Evolutionary conservation across 768 basidiomycete species (phyloP).

Genomic region (Serpula lacrymans): DNA sequence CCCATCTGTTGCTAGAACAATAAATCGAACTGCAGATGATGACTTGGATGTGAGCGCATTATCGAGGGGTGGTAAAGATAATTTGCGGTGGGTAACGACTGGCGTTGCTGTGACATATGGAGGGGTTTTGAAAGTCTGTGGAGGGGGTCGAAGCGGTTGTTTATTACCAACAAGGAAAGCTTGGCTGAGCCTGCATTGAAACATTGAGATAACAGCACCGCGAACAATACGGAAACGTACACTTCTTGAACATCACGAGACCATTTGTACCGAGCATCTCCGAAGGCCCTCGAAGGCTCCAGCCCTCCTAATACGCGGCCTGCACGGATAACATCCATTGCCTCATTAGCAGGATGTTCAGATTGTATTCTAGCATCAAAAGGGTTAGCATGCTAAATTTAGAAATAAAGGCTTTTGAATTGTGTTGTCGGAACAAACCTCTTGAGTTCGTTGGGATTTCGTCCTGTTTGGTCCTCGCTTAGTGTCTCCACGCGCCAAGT

Average conservation of each 20-base stretch:
- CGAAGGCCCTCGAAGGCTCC: slow-evolving; percentile 84
- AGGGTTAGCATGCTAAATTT: slow-evolving; percentile 1
- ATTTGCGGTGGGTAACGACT: slow-evolving; percentile 74
- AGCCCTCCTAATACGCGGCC: slow-evolving; percentile 87
- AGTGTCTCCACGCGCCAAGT: slow-evolving; percentile 92
- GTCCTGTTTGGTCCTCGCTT: slow-evolving; percentile 93
- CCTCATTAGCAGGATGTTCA: slow-evolving; percentile 81
- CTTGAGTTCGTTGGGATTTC: slow-evolving; percentile 79
- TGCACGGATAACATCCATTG: slow-evolving; percentile 64
- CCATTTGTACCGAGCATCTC: slow-evolving; percentile 92
- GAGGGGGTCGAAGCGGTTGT: slow-evolving; percentile 55
- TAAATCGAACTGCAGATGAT: slow-evolving; percentile 53
- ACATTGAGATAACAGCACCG: background rate
- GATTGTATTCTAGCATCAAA: slow-evolving; percentile 57
- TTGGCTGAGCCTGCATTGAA: slow-evolving; percentile 46
- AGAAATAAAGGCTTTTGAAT: background rate
- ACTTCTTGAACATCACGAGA: slow-evolving; percentile 64
- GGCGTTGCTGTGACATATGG: slow-evolving; percentile 90
- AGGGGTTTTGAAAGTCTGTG: slow-evolving; percentile 71
- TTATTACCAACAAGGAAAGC: slow-evolving; percentile 67
- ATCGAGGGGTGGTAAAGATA: slow-evolving; percentile 46
- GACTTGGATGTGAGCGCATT: slow-evolving; percentile 17
- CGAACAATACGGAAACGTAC: slow-evolving; percentile 38
- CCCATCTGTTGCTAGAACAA: slow-evolving; percentile 88
- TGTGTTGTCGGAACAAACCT: slow-evolving; percentile 48